A percentile compares a stretch with the other conserved stretches of the same genome.
Conservation (phyloP, 805 yeast genomes). For the Maudiozyma serrabonitensis region DNA sequence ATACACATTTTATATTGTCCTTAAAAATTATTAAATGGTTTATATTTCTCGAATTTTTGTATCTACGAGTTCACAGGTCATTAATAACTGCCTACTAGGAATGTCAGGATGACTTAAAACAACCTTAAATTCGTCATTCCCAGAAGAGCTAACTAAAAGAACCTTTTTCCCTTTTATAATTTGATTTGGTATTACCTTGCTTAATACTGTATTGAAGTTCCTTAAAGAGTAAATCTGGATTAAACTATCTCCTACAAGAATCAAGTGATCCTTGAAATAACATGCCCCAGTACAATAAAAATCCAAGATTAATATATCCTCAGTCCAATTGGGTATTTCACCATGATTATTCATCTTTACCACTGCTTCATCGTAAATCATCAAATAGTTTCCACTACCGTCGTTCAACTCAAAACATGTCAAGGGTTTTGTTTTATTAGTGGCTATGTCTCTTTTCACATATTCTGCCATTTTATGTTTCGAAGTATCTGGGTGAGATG, state of each 20-base stretch:
- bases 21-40: not conserved
- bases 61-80: constrained; percentile 7
- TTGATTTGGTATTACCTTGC: constrained; percentile 43
- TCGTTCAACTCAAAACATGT: constrained; percentile 55
- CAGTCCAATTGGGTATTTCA: constrained; percentile 34
- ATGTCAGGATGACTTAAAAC: constrained; percentile 57
- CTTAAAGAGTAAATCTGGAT: constrained; percentile 56
- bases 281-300: constrained; percentile 34
- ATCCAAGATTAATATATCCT: constrained; percentile 34
- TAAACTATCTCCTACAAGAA: constrained; percentile 53
- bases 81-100: constrained; percentile 50
- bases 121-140: constrained; percentile 31
- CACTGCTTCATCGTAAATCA: constrained; percentile 65
- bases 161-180: constrained; percentile 66
- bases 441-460: constrained; percentile 32
- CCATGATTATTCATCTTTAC: constrained; percentile 54
- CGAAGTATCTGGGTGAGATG: constrained; percentile 20
- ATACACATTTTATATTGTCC: not conserved
- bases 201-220: constrained; percentile 12
- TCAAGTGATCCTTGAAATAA: constrained; percentile 38
- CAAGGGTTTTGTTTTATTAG: constrained; percentile 38
- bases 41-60: not conserved
- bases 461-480: constrained; percentile 27
- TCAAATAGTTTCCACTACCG: constrained; percentile 39
- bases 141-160: constrained; percentile 31